phyloP scores from a whole-genome alignment of 495 filamentous ascomycete genomes.

The Podospora tetraspora region DNA sequence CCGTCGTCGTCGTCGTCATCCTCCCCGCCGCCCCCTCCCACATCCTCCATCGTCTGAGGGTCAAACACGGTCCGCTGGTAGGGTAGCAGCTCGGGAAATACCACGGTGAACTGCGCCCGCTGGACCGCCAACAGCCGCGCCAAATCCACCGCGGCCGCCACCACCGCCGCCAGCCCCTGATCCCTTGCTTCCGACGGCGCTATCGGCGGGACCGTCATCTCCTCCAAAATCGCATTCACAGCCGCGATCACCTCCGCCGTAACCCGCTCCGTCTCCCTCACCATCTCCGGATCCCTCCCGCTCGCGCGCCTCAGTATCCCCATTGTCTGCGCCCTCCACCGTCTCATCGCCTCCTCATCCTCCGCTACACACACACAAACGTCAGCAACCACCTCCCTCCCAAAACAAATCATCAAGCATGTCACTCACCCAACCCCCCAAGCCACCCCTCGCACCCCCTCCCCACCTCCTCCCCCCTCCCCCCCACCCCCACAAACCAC shows the following conservation, averaged over 20 bases:
- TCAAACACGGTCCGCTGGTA: slow-evolving; percentile 48
- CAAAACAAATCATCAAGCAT: no score
- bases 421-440: slow-evolving; percentile 42
- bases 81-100: slow-evolving; percentile 45
- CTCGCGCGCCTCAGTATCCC: slow-evolving; percentile 46
- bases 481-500: slow-evolving; percentile 49
- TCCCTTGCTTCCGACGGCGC: slow-evolving; percentile 40
- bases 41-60: slow-evolving; percentile 49
- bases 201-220: slow-evolving; percentile 34
- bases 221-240: slow-evolving; percentile 37
- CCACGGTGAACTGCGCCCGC: slow-evolving; percentile 47
- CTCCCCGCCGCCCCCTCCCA: slow-evolving; percentile 52
- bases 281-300: slow-evolving; percentile 31
- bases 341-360: slow-evolving; percentile 32
- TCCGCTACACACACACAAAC: not conserved
- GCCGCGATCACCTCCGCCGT: slow-evolving; percentile 34
- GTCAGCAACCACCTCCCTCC: not conserved
- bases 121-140: slow-evolving; percentile 48
- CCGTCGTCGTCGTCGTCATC: slow-evolving; percentile 27
- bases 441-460: slow-evolving; percentile 43
- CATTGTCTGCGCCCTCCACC: slow-evolving; percentile 52
- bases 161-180: slow-evolving; percentile 39
- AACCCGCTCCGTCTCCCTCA: slow-evolving; percentile 33
- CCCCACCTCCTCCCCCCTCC: slow-evolving; percentile 38
- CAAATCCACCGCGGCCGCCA: slow-evolving; percentile 45